phyloP scores from a whole-genome alignment of 2,329 filamentous ascomycete genomes.

The Diaporthe velutina region DNA sequence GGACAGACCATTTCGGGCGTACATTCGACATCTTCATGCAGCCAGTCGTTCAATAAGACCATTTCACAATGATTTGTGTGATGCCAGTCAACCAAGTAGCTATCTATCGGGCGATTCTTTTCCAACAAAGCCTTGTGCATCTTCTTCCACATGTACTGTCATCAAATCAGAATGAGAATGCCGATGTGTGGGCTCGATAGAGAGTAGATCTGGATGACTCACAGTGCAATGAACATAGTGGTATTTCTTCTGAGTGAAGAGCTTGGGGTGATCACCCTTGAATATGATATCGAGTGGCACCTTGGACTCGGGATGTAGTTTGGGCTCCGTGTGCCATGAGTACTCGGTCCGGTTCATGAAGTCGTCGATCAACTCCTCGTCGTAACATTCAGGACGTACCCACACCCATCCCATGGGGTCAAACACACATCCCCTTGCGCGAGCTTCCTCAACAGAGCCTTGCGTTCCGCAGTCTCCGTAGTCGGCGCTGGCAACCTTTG shows the following conservation, averaged over 20 bases:
- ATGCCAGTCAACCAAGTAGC: conserved; percentile 38
- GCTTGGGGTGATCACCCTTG: conserved; percentile 37
- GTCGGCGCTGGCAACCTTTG: neutral
- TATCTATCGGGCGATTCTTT: conserved; percentile 37
- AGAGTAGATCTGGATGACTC: neutral
- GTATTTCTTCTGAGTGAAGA: conserved; percentile 37
- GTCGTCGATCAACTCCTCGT: conserved; percentile 38
- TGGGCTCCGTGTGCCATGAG: conserved; percentile 39
- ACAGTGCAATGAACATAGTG: conserved; percentile 29
- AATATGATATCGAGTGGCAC: conserved; percentile 36
- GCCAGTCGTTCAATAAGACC: conserved; percentile 36
- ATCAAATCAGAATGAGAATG: neutral
- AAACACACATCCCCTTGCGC: conserved; percentile 40
- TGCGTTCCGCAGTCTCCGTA: conserved; percentile 39
- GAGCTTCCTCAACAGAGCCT: conserved; percentile 37
- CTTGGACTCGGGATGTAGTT: conserved; percentile 31
- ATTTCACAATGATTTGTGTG: conserved; percentile 39
- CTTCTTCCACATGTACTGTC: conserved; percentile 41
- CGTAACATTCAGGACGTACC: conserved; percentile 41
- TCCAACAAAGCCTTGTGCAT: conserved; percentile 40
- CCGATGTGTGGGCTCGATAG: neutral
- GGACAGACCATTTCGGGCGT: conserved; percentile 38
- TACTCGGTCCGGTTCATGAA: conserved; percentile 40
- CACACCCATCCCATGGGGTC: conserved; percentile 41
- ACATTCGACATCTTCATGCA: conserved; percentile 38